A percentile compares a stretch with the other conserved stretches of the same genome.
phyloP scores from a whole-genome alignment of 2,329 filamentous ascomycete species.

The Davidsoniella virescens region DNA sequence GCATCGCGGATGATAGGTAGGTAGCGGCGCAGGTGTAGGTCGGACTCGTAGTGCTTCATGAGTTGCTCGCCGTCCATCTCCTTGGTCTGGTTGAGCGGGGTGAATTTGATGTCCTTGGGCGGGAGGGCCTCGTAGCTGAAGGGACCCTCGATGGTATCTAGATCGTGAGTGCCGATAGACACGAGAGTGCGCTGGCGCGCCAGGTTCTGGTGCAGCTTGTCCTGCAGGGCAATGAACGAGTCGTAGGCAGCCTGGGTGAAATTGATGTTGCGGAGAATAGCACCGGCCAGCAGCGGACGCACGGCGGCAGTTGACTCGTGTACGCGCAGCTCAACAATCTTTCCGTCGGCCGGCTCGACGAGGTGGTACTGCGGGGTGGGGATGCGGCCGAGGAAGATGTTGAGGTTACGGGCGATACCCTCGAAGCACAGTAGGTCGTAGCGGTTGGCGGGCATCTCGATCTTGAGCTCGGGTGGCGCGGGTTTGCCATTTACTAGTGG shows the following conservation, averaged over 20 bases:
- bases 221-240: constrained; percentile 93
- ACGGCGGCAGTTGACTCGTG: constrained; percentile 59
- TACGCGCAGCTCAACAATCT: constrained; percentile 69
- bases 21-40: constrained; percentile 79
- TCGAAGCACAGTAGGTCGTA: constrained; percentile 95
- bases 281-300: constrained; percentile 75
- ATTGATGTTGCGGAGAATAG: constrained; percentile 75
- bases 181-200: constrained; percentile 85
- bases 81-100: constrained; percentile 78
- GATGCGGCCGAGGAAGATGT: constrained; percentile 72
- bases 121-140: constrained; percentile 91
- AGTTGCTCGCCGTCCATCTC: constrained; percentile 75
- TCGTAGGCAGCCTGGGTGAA: constrained; percentile 87
- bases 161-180: constrained; percentile 93
- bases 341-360: constrained; percentile 52
- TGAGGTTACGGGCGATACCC: constrained; percentile 87
- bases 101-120: constrained; percentile 84
- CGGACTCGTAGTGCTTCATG: constrained; percentile 90
- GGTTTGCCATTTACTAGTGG: constrained; percentile 63
- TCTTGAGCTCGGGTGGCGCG: constrained; percentile 86
- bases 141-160: constrained; percentile 82
- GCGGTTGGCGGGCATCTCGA: constrained; percentile 92
- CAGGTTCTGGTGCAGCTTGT: constrained; percentile 94
- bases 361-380: constrained; percentile 66
- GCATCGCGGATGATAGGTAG: constrained; percentile 90